Conservation (phyloP, 2,329 filamentous ascomycete genomes). For the Apiospora koreana region DNA sequence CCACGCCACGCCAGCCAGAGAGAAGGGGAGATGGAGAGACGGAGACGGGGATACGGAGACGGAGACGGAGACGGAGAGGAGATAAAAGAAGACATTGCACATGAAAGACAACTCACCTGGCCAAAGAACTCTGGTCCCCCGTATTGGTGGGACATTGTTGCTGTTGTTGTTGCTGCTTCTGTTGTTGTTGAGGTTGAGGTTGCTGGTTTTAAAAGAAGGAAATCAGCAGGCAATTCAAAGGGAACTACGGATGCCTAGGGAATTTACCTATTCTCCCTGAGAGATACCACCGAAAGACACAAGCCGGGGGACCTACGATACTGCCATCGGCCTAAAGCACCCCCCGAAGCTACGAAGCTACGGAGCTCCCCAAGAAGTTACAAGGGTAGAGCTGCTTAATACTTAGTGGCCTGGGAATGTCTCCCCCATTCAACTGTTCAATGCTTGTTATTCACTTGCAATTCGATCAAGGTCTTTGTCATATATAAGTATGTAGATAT, state of each 20-base stretch:
- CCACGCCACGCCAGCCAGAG: background rate
- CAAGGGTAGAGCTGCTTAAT: background rate
- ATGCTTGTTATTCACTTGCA: no score
- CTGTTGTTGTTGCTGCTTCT: background rate
- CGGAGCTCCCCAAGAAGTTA: background rate
- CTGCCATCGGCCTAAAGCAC: background rate
- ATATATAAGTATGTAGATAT: background rate
- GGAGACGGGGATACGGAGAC: no score
- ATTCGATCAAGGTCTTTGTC: background rate
- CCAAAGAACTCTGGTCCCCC: conserved; percentile 5
- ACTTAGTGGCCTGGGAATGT: background rate
- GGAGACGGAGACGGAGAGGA: no score
- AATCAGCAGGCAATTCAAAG: no score
- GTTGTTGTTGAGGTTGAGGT: background rate
- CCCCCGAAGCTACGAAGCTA: background rate
- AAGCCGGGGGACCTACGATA: background rate
- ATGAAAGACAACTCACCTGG: background rate
- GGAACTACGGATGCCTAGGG: no score
- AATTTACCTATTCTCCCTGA: background rate
- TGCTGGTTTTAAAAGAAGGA: background rate
- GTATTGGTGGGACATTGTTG: background rate
- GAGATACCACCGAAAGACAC: background rate
- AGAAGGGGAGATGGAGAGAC: no score
- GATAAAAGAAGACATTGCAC: no score
- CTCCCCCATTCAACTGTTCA: background rate